These are phyloP conservation scores for Gillenia trifoliata DNA, from an alignment of 306 rosid genomes.

Conservation along the genomic window DNA sequence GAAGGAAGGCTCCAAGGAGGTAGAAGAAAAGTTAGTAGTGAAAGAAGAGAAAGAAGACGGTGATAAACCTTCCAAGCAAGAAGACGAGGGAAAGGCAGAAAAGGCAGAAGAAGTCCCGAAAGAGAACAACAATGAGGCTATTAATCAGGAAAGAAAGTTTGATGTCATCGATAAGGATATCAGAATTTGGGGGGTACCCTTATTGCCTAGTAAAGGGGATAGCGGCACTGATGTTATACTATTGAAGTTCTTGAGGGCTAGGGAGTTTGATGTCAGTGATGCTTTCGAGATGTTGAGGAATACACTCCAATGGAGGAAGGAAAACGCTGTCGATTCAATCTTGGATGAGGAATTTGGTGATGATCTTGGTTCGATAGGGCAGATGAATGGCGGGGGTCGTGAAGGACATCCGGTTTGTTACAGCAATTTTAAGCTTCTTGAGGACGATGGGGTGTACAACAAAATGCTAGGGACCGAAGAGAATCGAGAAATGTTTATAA, in stretches of 20 bases:
- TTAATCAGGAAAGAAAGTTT: neutral
- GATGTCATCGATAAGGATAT: slow-evolving; percentile 22
- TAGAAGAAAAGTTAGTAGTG: neutral
- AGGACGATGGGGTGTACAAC: slow-evolving; percentile 53
- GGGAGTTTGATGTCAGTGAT: slow-evolving; percentile 66
- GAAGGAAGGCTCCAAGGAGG: too few relatives aligned
- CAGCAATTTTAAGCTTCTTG: slow-evolving; percentile 54
- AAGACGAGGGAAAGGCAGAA: neutral
- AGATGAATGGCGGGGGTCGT: slow-evolving; percentile 53
- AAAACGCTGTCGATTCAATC: slow-evolving; percentile 45
- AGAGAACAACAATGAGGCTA: neutral
- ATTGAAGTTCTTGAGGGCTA: slow-evolving; percentile 60
- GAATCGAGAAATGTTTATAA: slow-evolving; percentile 48
- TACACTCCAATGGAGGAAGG: slow-evolving; percentile 65
- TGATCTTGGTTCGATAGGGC: slow-evolving; percentile 34
- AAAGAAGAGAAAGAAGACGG: neutral
- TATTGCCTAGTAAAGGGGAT: slow-evolving; percentile 35
- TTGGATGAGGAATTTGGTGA: slow-evolving; percentile 35
- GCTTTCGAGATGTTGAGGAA: slow-evolving; percentile 61
- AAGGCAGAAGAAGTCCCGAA: neutral
- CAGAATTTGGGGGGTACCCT: slow-evolving; percentile 59
- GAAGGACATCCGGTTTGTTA: slow-evolving; percentile 81
- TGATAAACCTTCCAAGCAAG: neutral
- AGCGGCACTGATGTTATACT: slow-evolving; percentile 58
- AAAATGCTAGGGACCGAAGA: slow-evolving; percentile 55